Evolutionary conservation across 495 filamentous ascomycete genomes (phyloP), one percentile per base, ranked within the genome.

Genomic region (Pseudomonodictys pantanalensis): DNA sequence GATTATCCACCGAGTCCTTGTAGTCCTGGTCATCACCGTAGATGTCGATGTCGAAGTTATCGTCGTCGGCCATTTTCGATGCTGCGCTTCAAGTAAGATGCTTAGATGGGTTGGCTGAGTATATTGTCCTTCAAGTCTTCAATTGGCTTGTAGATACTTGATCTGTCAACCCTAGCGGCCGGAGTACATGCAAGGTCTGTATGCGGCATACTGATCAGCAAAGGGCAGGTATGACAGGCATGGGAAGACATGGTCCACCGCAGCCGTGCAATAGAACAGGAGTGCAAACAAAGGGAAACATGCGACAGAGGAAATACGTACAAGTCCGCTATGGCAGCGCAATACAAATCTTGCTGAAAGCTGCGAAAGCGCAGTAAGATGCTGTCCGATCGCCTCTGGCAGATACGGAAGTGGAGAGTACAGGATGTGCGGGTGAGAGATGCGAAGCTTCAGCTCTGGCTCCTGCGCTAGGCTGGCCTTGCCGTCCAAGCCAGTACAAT

Each of bases 21-120:
- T 52, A 72, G 46, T 76, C 73, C 48, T 71, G 68, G 53, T 86
- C 85, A 71, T 97, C 88, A 61, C 90, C 92, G 72, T 96, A 97
- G 75, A 97, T 91, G 73, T 97, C 95, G 80, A 97, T 95, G 72
- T 97, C 93, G 80, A 97, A 97, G 69, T 95, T 91, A 74, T 93
- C 88, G 75, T 95, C 89, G 68, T 86, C 83, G 58, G 88, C 89
- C 89, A 92, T 92, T 67, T 81, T n/a, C n/a, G n/a, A n/a, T 76
- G 65, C 28, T 42, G 38, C 20, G 26, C 28, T 65, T 20, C 20
- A 52, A 47, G 22, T 53, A 50, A 32, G 54, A 23, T 32, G 18
- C 50, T 33, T 17, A 44, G 44, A 51, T 65, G 49, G 57, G 41
- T n/a, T n/a, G 6, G 41, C 28, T 47, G 23, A 50, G 42, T 38